These are phyloP conservation scores for Dryadomyces sulphureus DNA, from an alignment of 2,329 filamentous ascomycete species.

Conservation along the genomic window DNA sequence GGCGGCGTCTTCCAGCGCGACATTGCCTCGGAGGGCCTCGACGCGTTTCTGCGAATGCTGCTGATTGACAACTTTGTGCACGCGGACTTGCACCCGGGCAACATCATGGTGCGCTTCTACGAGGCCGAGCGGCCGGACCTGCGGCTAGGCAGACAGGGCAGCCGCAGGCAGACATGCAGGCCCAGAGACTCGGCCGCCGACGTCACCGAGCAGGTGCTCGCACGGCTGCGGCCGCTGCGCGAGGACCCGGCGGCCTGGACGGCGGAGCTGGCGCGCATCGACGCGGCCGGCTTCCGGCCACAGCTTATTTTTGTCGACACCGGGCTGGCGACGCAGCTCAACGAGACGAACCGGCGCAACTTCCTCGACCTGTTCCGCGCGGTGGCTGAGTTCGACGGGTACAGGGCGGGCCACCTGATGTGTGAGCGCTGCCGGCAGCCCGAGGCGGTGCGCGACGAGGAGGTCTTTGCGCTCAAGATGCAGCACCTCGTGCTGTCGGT, in stretches of 20 bases:
- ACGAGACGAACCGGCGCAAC: conserved; percentile 70
- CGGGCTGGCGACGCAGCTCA: conserved; percentile 86
- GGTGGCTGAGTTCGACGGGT: conserved; percentile 91
- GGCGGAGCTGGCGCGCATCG: conserved; percentile 58
- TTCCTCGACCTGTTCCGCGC: conserved; percentile 94
- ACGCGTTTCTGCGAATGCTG: conserved; percentile 93
- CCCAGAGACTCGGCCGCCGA: conserved; percentile 31
- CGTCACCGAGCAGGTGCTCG: conserved; percentile 76
- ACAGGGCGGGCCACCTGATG: conserved; percentile 90
- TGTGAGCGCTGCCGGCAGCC: conserved; percentile 89
- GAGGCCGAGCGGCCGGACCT: conserved; percentile 61
- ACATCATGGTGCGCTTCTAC: conserved; percentile 99
- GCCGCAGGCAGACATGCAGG: background rate
- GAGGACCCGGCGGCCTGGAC: conserved; percentile 56
- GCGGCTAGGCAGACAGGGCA: conserved; percentile 4
- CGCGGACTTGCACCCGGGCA: conserved; percentile 89
- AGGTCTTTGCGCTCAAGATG: conserved; percentile 92
- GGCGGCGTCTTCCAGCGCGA: conserved; percentile 87
- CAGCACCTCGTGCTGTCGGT: conserved; percentile 87
- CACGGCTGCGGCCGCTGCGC: conserved; percentile 60
- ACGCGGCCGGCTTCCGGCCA: conserved; percentile 76
- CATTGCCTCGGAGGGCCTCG: conserved; percentile 86
- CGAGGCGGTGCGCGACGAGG: conserved; percentile 72
- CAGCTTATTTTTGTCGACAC: conserved; percentile 97
- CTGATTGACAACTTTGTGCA: conserved; percentile 96